These are phyloP conservation scores for Venturia aucupariae DNA, from an alignment of 2,329 filamentous ascomycete genomes.

Conservation along the genomic window DNA sequence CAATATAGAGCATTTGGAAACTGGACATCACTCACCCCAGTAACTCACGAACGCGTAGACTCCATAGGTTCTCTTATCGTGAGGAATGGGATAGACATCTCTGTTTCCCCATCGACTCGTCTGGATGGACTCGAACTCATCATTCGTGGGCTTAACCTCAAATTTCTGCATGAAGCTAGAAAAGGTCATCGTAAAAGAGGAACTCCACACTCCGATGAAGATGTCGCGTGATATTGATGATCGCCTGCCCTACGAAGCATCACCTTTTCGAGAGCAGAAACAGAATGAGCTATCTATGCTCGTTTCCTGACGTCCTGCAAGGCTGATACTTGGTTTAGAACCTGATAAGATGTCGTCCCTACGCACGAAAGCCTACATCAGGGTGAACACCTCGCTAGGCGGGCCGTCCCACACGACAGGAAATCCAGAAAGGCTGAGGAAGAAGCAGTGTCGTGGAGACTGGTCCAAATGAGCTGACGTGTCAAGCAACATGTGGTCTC, in stretches of 20 bases:
- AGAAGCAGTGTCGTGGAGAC: not conserved
- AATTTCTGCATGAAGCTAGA: conserved; percentile 15
- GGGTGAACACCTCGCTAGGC: conserved; percentile 3
- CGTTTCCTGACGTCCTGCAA: not conserved
- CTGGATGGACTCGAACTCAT: conserved; percentile 18
- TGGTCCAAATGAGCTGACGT: too few relatives aligned
- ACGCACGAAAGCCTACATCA: not conserved
- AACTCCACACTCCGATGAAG: not conserved
- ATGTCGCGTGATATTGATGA: not conserved
- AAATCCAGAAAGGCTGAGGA: not conserved
- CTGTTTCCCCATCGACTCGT: conserved; percentile 19
- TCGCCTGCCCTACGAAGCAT: not conserved
- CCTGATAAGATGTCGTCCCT: not conserved
- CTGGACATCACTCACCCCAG: conserved; percentile 13
- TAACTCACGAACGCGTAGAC: conserved; percentile 17
- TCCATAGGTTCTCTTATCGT: conserved; percentile 18
- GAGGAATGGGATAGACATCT: conserved; percentile 18
- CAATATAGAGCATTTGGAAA: not conserved
- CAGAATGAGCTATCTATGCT: not conserved
- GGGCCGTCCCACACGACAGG: not conserved
- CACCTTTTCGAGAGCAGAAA: not conserved
- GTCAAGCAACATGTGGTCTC: not conserved
- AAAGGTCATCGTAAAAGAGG: not conserved
- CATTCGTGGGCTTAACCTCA: conserved; percentile 18
- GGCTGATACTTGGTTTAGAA: not conserved